A percentile compares a stretch with the other conserved stretches of the same genome.
Conservation (phyloP, 345 rosid genomes). For the Geranium rotundifolium region DNA sequence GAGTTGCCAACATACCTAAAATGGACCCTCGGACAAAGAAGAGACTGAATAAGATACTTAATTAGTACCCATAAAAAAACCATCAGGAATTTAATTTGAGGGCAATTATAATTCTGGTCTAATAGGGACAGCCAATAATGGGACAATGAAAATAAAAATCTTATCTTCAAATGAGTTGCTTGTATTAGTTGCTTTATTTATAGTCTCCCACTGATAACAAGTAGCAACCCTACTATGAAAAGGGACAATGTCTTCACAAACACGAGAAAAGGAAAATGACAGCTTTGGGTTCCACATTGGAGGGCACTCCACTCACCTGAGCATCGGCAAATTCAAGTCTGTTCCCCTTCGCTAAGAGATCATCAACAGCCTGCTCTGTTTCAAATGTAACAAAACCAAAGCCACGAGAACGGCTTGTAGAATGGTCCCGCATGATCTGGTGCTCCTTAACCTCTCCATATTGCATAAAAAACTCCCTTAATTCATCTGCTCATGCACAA, state of each 20-base stretch:
- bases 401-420: slow-evolving; percentile 72
- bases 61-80: too few species aligned
- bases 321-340: slow-evolving; percentile 54
- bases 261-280: not conserved
- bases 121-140: too few species aligned
- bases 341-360: slow-evolving; percentile 54
- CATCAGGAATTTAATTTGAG: too few species aligned
- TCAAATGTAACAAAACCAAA: slow-evolving; percentile 70
- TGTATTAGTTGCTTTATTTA: too few species aligned
- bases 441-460: slow-evolving; percentile 66
- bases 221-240: not conserved
- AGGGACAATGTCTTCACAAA: not conserved
- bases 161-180: too few species aligned
- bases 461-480: slow-evolving; percentile 60
- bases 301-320: slow-evolving; percentile 29
- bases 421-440: slow-evolving; percentile 62
- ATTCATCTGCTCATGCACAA: slow-evolving; percentile 42
- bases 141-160: too few species aligned
- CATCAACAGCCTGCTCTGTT: slow-evolving; percentile 59
- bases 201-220: not conserved
- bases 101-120: too few species aligned
- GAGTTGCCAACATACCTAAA: too few species aligned
- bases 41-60: too few species aligned
- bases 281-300: not conserved
- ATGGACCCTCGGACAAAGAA: too few species aligned